Evolutionary conservation across 2,329 filamentous ascomycete species (phyloP).

Genomic region (Pseudomassariella vexata): DNA sequence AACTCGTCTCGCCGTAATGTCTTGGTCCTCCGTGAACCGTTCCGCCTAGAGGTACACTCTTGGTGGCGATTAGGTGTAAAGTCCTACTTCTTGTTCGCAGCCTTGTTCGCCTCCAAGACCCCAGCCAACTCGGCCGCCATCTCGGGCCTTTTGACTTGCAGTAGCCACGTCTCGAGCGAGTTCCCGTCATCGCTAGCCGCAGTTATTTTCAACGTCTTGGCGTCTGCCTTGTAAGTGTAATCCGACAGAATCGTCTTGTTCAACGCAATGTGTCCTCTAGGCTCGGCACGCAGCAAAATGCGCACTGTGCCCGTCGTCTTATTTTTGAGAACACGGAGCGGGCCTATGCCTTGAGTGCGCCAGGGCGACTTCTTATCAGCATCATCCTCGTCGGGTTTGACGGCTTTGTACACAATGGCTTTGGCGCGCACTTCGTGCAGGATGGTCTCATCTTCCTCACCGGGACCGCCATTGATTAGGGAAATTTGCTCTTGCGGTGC

Average conservation of each 20-base stretch:
- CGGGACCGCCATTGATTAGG: constrained; percentile 59
- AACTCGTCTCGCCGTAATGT: no score
- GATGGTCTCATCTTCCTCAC: constrained; percentile 67
- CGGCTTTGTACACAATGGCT: constrained; percentile 54
- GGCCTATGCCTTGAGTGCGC: constrained; percentile 65
- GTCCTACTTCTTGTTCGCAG: constrained; percentile 51
- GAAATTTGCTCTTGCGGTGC: constrained; percentile 65
- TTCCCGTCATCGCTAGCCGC: constrained; percentile 53
- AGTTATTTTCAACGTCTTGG: constrained; percentile 55
- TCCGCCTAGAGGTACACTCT: no score
- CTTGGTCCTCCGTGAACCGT: no score
- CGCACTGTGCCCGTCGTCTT: constrained; percentile 62
- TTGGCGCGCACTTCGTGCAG: constrained; percentile 68
- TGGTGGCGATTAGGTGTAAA: no score
- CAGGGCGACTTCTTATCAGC: constrained; percentile 54
- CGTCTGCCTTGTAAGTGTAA: constrained; percentile 55
- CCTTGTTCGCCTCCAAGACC: constrained; percentile 48
- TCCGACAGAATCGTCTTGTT: constrained; percentile 61
- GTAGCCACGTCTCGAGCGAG: constrained; percentile 62
- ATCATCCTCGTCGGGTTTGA: constrained; percentile 37
- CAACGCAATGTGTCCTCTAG: constrained; percentile 66
- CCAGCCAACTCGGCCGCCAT: constrained; percentile 45
- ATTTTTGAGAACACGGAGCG: constrained; percentile 67
- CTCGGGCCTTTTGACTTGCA: constrained; percentile 59
- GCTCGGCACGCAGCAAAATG: constrained; percentile 68